Evolutionary conservation across 805 yeast genomes (phyloP).

Genomic region (Nakazawaea anatomiae): DNA sequence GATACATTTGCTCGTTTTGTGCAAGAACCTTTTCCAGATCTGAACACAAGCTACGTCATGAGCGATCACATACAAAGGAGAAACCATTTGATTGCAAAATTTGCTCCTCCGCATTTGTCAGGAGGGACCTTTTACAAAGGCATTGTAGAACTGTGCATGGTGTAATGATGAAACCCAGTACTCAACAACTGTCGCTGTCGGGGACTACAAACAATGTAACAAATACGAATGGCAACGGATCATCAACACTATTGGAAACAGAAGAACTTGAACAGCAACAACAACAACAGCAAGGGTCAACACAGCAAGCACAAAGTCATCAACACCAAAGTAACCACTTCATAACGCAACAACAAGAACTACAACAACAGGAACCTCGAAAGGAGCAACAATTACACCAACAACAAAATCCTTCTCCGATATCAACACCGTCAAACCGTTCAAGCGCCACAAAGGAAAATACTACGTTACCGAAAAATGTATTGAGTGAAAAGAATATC

Average conservation of each 20-base stretch:
- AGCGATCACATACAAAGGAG: conserved; percentile 73
- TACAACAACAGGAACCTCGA: not conserved
- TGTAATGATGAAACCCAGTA: conserved; percentile 21
- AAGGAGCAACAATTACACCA: too few species aligned
- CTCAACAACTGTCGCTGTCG: conserved; percentile 6
- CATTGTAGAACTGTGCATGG: conserved; percentile 76
- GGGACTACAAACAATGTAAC: not conserved
- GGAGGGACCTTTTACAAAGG: conserved; percentile 71
- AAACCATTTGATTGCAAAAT: conserved; percentile 72
- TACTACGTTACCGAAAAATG: too few species aligned
- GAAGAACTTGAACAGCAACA: not conserved
- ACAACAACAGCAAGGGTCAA: not conserved
- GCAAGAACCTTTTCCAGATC: conserved; percentile 76
- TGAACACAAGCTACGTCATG: conserved; percentile 75
- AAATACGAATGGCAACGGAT: not conserved
- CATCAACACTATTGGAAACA: not conserved
- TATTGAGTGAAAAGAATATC: conserved; percentile 22
- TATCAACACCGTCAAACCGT: not conserved
- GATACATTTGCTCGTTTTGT: conserved; percentile 74
- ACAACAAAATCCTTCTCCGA: not conserved
- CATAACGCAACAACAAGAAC: conserved; percentile 11
- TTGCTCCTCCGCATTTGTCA: conserved; percentile 68
- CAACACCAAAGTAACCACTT: not conserved
- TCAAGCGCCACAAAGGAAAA: not conserved
- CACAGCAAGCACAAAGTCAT: not conserved